Percentiles rank a stretch among this genome's conserved stretches.
Conservation (phyloP, 768 basidiomycete genomes). For the Boletus rubroflammeus region DNA sequence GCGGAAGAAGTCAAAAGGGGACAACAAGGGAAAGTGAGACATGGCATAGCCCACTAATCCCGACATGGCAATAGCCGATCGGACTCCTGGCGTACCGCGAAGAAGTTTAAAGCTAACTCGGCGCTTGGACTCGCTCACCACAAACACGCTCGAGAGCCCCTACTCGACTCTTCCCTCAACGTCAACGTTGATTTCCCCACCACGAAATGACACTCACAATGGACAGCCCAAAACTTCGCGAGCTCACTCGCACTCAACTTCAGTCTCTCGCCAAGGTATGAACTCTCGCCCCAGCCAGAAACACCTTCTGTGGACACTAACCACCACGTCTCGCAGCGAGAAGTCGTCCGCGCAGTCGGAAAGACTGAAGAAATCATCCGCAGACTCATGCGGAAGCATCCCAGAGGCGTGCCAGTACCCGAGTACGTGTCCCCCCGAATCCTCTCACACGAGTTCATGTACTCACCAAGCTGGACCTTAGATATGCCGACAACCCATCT, state of each 20-base stretch:
- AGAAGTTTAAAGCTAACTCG: neutral
- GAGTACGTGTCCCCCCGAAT: conserved; percentile 2
- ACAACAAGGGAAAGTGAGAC: neutral
- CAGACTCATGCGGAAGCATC: conserved; percentile 24
- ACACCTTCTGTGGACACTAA: neutral
- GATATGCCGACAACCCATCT: conserved; percentile 1
- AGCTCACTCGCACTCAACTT: conserved; percentile 19
- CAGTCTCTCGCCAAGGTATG: conserved; percentile 27
- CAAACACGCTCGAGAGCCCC: neutral
- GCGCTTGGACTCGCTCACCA: neutral
- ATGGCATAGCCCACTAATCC: neutral
- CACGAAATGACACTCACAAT: conserved; percentile 5
- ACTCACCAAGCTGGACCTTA: neutral
- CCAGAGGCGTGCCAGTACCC: conserved; percentile 22
- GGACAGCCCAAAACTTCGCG: conserved; percentile 18
- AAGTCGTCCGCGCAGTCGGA: conserved; percentile 24
- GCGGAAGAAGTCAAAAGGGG: neutral
- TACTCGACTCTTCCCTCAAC: neutral
- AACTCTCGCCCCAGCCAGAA: neutral
- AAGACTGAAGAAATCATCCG: conserved; percentile 29
- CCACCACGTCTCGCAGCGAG: conserved; percentile 13
- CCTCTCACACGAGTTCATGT: neutral
- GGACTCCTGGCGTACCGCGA: neutral
- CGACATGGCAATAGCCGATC: neutral
- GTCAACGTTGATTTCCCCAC: neutral